These are phyloP conservation scores for Collybia mongolica DNA, from an alignment of 768 basidiomycete species.

Conservation along the genomic window DNA sequence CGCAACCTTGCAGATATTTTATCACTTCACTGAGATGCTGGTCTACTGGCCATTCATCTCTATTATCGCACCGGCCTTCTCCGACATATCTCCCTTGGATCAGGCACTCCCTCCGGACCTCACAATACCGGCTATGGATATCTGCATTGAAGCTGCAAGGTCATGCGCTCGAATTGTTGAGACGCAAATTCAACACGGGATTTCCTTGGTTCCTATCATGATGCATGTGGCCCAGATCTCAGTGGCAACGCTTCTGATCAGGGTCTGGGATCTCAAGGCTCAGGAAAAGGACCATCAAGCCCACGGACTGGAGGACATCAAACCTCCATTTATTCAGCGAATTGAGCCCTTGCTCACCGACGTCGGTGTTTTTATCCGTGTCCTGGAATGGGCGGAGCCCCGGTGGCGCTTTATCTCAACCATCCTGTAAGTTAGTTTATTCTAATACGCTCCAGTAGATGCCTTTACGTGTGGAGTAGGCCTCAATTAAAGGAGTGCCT, in stretches of 20 bases:
- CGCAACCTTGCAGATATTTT: slow-evolving; percentile 53
- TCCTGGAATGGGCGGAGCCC: slow-evolving; percentile 34
- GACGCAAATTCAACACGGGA: slow-evolving; percentile 42
- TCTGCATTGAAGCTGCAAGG: slow-evolving; percentile 61
- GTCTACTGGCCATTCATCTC: slow-evolving; percentile 72
- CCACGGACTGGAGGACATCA: slow-evolving; percentile 26
- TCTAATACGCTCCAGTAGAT: neutral
- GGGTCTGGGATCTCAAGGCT: slow-evolving; percentile 56
- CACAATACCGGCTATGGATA: slow-evolving; percentile 48
- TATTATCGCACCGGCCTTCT: slow-evolving; percentile 10
- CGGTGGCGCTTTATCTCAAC: slow-evolving; percentile 32
- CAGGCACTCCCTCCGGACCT: slow-evolving; percentile 20
- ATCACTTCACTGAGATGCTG: slow-evolving; percentile 63
- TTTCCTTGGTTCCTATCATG: slow-evolving; percentile 39
- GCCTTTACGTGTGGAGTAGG: slow-evolving; percentile 5
- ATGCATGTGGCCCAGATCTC: slow-evolving; percentile 48
- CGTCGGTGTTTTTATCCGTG: slow-evolving; percentile 38
- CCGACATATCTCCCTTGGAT: neutral
- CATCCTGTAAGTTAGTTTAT: slow-evolving; percentile 30
- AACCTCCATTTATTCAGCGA: slow-evolving; percentile 26
- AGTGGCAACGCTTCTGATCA: slow-evolving; percentile 51
- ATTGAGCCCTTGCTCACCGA: slow-evolving; percentile 37
- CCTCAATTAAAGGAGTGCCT: slow-evolving; percentile 10
- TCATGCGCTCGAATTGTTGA: slow-evolving; percentile 61
- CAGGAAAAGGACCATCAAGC: slow-evolving; percentile 36